Percentiles rank a stretch among this genome's conserved stretches.
Evolutionary conservation across 306 rosid species (phyloP).

Genomic region (Cajanus cajan): DNA sequence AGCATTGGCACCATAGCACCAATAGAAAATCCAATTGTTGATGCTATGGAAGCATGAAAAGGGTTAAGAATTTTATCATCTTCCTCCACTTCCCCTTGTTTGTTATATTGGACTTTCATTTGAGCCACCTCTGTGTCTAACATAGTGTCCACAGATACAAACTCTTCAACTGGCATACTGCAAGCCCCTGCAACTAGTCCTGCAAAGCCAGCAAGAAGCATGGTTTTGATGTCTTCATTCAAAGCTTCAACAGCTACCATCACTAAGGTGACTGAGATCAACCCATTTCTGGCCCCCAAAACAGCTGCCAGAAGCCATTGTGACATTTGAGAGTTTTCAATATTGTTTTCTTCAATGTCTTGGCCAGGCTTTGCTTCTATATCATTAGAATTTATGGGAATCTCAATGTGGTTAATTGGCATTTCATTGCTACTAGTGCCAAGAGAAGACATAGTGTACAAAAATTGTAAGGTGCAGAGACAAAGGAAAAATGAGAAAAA

Average conservation of each 20-base stretch:
- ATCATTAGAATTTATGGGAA: conserved; percentile 13
- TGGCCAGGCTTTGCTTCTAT: conserved; percentile 31
- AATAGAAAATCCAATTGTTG: conserved; percentile 52
- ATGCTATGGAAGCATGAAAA: conserved; percentile 55
- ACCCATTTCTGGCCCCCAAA: conserved; percentile 62
- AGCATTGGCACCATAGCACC: conserved; percentile 57
- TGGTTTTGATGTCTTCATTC: conserved; percentile 39
- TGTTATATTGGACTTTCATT: conserved; percentile 4
- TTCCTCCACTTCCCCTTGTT: conserved; percentile 8
- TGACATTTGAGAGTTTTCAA: conserved; percentile 48
- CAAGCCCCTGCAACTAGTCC: conserved; percentile 64
- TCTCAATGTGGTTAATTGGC: conserved; percentile 30
- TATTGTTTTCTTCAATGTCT: not conserved
- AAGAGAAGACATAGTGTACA: conserved; percentile 43
- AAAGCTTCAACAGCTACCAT: conserved; percentile 69
- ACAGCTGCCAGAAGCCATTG: conserved; percentile 57
- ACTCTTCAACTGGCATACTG: conserved; percentile 67
- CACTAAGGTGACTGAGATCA: conserved; percentile 53
- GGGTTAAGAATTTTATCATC: conserved; percentile 47
- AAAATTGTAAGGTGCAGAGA: not conserved
- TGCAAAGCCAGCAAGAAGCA: conserved; percentile 58
- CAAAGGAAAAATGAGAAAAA: conserved; percentile 3
- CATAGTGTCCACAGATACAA: conserved; percentile 55
- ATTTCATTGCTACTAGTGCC: conserved; percentile 24
- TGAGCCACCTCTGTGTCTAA: conserved; percentile 52